A percentile compares a stretch with the other conserved stretches of the same genome.
Conservation (phyloP, 2,329 filamentous ascomycete genomes). For the Alternaria hordeiaustralica region DNA sequence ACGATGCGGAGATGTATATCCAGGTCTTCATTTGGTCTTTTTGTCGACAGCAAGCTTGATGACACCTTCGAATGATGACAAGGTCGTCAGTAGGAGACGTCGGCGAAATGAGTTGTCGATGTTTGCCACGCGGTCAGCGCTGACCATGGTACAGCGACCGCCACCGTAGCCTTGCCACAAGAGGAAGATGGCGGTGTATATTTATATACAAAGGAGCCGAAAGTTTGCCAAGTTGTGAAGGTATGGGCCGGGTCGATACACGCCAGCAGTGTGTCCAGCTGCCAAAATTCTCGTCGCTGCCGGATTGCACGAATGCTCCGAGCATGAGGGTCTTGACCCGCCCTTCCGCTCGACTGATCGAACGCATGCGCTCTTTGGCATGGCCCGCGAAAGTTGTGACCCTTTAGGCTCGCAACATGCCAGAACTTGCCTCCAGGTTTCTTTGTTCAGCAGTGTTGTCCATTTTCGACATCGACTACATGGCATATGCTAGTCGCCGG, state of each 20-base stretch:
- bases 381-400: background rate
- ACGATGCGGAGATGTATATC: background rate
- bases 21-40: background rate
- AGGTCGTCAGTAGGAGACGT: background rate
- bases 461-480: background rate
- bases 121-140: background rate
- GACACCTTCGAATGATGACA: background rate
- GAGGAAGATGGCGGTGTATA: background rate
- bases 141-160: background rate
- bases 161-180: background rate
- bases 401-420: background rate
- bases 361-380: background rate
- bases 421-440: background rate
- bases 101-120: background rate
- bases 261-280: background rate
- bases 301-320: background rate
- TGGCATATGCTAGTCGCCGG: background rate
- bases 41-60: background rate
- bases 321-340: background rate
- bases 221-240: background rate
- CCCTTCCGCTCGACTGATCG: background rate
- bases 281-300: background rate
- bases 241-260: background rate
- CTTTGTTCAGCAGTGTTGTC: background rate
- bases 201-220: background rate